Base-by-base conservation (phyloP, 805 yeast genomes). In the Spathaspora gorwiae region DNA sequence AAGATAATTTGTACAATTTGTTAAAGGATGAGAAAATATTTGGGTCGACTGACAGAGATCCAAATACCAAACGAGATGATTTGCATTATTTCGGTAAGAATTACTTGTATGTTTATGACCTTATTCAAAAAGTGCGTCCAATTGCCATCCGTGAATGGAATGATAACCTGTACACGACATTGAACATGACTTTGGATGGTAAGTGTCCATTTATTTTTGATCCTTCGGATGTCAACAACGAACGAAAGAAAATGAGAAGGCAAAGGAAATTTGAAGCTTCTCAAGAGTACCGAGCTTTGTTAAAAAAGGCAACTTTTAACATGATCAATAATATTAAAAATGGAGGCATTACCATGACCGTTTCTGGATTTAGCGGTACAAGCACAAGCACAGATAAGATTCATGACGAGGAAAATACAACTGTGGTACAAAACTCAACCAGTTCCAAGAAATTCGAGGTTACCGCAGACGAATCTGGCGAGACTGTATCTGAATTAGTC, bases 31-130 rank as follows among this genome's bases (percentile, higher is more conserved):
- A 94, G 59, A 87, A 87, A 56, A 65, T 87, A 11, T 82, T 80
- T 60, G 97, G 97, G 10, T 86, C 96, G 0, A 78, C 84, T 33
- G 97, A 90, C 62, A 78, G 96, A 52, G 97, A 90, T 61, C 94
- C 95, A 10, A 77, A 74, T 50, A 94, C 95, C 2, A 81, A 77
- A 52, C 73, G 96, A 46, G 96, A 87, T 54, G 97, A 92, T 60
- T 78, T 85, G 56, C 83, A 84, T 57, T 87, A 87, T 61, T 87
- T 94, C 62, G 82, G 81, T 42, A 81, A 83, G 34, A 67, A 69
- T 44, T 89, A 83, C 63, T 68, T 89, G 26, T 82, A 84, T 52
- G 83, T 89, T 34, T 92, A 84, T 66, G 99, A 94, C 57, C 70
- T 86, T 26, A 76, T 82, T 50, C 90, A 87, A 54, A 76, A 76